Conservation (phyloP, 225 moss, liverwort and hornwort genomes). For the Pleurozium schreberi region DNA sequence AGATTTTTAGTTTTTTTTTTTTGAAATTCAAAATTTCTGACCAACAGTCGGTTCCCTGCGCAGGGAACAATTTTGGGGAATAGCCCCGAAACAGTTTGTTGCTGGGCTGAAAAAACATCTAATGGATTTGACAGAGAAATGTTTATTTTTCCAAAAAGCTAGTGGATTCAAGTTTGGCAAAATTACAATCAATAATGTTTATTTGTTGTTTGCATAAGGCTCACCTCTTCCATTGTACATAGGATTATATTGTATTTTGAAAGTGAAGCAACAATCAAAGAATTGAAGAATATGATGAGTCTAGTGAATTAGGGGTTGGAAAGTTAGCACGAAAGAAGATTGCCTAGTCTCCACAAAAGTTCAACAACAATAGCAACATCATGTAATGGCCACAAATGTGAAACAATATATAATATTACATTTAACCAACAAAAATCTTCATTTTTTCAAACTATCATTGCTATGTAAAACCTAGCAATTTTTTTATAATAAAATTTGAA, state of each 20-base stretch:
- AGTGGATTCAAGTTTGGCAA: neutral
- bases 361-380: neutral
- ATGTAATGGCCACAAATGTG: neutral
- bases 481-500: neutral
- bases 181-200: neutral
- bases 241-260: too few species aligned
- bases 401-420: neutral
- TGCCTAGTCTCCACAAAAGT: neutral
- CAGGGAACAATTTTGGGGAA: too few species aligned
- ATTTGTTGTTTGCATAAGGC: neutral
- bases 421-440: neutral
- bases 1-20: too few species aligned
- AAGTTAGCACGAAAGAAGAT: neutral
- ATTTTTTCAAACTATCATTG: neutral
- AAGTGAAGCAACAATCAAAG: accelerated
- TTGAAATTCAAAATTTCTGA: too few species aligned
- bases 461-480: accelerated
- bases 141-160: accelerated
- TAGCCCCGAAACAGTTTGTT: too few species aligned
- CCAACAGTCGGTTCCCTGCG: too few species aligned
- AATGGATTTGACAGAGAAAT: too few species aligned
- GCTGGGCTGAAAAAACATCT: too few species aligned
- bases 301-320: accelerated
- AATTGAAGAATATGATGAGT: too few species aligned
- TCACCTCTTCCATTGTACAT: neutral